A percentile compares a stretch with the other conserved stretches of the same genome.
Evolutionary conservation across 148 eudicot genomes (phyloP).

Genomic region (Cornus florida): DNA sequence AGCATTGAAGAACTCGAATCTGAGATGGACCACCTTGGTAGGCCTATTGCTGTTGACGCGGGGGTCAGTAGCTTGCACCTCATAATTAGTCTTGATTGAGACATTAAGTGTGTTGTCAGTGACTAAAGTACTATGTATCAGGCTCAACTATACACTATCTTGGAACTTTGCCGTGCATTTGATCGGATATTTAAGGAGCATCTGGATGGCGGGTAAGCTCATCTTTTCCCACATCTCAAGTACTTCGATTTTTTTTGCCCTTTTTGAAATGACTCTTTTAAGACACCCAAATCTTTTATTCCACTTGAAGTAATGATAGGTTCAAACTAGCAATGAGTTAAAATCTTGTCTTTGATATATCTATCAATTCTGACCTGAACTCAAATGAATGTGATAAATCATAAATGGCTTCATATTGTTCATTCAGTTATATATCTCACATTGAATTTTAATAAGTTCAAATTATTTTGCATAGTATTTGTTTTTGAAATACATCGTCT

Average conservation of each 20-base stretch:
- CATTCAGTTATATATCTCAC: too few relatives aligned
- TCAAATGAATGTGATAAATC: too few relatives aligned
- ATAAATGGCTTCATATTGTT: too few relatives aligned
- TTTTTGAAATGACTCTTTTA: too few relatives aligned
- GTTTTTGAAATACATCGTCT: too few relatives aligned
- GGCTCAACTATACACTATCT: slow-evolving; percentile 73
- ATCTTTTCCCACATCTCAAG: slow-evolving; percentile 1
- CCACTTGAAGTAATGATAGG: too few relatives aligned
- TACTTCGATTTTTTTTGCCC: too few relatives aligned
- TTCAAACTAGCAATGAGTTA: background rate
- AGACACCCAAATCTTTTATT: too few relatives aligned
- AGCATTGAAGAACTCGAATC: slow-evolving; percentile 85
- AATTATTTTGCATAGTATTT: too few relatives aligned
- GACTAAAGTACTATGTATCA: slow-evolving; percentile 28
- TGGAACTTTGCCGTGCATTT: slow-evolving; percentile 84
- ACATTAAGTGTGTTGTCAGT: background rate
- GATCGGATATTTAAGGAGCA: slow-evolving; percentile 81
- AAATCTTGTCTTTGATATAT: too few relatives aligned
- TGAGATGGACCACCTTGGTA: slow-evolving; percentile 91
- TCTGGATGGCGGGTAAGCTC: slow-evolving; percentile 73
- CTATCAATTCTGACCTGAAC: too few relatives aligned
- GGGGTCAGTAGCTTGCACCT: slow-evolving; percentile 60
- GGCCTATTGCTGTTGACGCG: slow-evolving; percentile 88
- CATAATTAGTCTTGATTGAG: slow-evolving; percentile 2
- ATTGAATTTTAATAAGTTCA: too few relatives aligned